Evolutionary conservation across 2,329 filamentous ascomycete species (phyloP), one percentile per base, ranked within the genome.

Genomic region (Podosphaera aphanis): DNA sequence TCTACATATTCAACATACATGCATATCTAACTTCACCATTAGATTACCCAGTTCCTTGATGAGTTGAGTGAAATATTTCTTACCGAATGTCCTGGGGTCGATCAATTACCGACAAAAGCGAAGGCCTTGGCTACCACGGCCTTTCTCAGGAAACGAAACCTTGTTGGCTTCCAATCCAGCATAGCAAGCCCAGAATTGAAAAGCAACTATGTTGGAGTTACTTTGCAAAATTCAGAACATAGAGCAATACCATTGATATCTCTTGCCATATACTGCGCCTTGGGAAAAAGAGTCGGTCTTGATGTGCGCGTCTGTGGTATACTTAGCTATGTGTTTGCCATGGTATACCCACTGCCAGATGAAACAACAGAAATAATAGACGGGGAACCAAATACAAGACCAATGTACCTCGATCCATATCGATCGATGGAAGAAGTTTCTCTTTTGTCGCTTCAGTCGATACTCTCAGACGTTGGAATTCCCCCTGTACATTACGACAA

Each of bases 351-450:
- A 4, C 68, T 70, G 0, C 33, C 64, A 0, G 74, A 73, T 2
- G 60, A 71, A 53, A 74, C 76, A 27, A 19, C 11, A 20, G 11
- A 33, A 19, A 19, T 33, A 10, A 21, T 13, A 19, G 16, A 43
- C 10, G n/a, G 19, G 19, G 27, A 43, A 23, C 62, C 85, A 43
- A 72, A 84, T 56, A 73, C 64, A 18, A 52, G 53, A 11, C 65
- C 67, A 41, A 88, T 93, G 73, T 92, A 83, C 57, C 67, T 94
- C 51, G 83, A 93, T 56, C 85, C 86, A 0, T 93, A 82, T 60
- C 71, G 74, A 23, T 75, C 71, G 2, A 70, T 75, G 29, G 62
- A 71, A 13, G 84, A 93, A 60, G 71, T 86, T 0, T 65, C 69
- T 0, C 59, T 73, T 11, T 62, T 65, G 1, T 65, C 71, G 43